A percentile compares a stretch with the other conserved stretches of the same genome.
phyloP scores from a whole-genome alignment of 306 rosid genomes.

The Styphnolobium japonicum region DNA sequence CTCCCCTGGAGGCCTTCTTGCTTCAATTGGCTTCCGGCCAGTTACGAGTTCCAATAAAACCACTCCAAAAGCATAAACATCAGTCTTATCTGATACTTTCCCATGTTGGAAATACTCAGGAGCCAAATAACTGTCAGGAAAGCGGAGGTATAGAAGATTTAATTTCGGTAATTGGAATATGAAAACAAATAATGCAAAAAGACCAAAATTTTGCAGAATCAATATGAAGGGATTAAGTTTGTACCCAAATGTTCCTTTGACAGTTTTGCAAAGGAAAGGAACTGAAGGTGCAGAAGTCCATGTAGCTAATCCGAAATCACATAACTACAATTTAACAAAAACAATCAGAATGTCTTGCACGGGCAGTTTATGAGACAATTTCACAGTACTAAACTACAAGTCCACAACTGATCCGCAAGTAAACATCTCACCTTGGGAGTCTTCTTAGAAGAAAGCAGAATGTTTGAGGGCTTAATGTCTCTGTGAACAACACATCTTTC shows the following conservation, averaged over 20 bases:
- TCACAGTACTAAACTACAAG: background rate
- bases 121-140: constrained; percentile 71
- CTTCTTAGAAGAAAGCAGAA: constrained; percentile 89
- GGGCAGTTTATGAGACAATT: background rate
- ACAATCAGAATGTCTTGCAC: constrained; percentile 22
- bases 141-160: background rate
- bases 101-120: constrained; percentile 99
- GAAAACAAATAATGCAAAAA: background rate
- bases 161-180: background rate
- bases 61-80: constrained; percentile 92
- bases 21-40: constrained; percentile 91
- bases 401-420: constrained; percentile 1
- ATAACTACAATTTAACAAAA: constrained; percentile 49
- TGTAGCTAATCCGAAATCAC: constrained; percentile 96
- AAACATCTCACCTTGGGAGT: constrained; percentile 63
- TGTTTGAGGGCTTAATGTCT: constrained; percentile 94
- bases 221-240: constrained; percentile 7
- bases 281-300: constrained; percentile 98
- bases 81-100: constrained; percentile 91
- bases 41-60: constrained; percentile 91
- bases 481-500: constrained; percentile 95
- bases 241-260: constrained; percentile 99
- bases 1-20: constrained; percentile 70
- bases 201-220: constrained; percentile 2
- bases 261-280: constrained; percentile 97